Evolutionary conservation across 495 filamentous ascomycete genomes (phyloP).

Genomic region (Podospora pseudocomata): DNA sequence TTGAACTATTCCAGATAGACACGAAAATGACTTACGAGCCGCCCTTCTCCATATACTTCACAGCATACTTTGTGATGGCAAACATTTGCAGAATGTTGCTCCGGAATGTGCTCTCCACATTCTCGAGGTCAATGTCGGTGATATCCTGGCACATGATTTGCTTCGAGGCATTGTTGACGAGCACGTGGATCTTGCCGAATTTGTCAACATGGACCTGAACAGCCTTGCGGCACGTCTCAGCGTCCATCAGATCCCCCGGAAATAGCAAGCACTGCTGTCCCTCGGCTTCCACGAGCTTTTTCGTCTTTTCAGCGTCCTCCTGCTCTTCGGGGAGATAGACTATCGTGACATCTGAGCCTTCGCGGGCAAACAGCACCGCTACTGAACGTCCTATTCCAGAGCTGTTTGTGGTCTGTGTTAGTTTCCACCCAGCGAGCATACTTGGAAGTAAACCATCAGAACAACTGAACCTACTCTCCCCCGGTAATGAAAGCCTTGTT

Average conservation of each 20-base stretch:
- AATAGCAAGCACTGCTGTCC: slow-evolving; percentile 46
- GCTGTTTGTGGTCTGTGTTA: slow-evolving; percentile 20
- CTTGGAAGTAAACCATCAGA: neutral
- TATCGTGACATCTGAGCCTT: slow-evolving; percentile 55
- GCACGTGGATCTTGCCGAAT: slow-evolving; percentile 49
- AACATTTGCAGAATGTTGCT: slow-evolving; percentile 62
- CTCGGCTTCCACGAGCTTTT: slow-evolving; percentile 48
- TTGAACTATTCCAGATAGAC: neutral
- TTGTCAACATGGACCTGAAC: slow-evolving; percentile 51
- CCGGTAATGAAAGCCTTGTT: neutral
- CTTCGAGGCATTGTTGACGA: slow-evolving; percentile 61
- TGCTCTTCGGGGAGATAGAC: slow-evolving; percentile 54
- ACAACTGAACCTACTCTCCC: neutral
- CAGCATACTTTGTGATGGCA: slow-evolving; percentile 56
- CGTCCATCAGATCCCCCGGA: slow-evolving; percentile 47
- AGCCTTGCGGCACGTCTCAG: slow-evolving; percentile 43
- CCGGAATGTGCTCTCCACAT: slow-evolving; percentile 52
- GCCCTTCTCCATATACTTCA: slow-evolving; percentile 55
- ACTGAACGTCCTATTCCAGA: slow-evolving; percentile 54
- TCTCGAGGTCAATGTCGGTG: slow-evolving; percentile 46
- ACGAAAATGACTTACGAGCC: slow-evolving; percentile 29
- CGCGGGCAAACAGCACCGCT: slow-evolving; percentile 54
- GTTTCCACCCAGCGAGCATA: slow-evolving; percentile 31
- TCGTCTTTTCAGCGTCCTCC: slow-evolving; percentile 52
- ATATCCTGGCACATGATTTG: slow-evolving; percentile 53